Percentiles rank a stretch among this genome's conserved stretches.
These are phyloP conservation scores for Leccinum subgranulosum DNA, from an alignment of 768 basidiomycete genomes.

Conservation along the genomic window DNA sequence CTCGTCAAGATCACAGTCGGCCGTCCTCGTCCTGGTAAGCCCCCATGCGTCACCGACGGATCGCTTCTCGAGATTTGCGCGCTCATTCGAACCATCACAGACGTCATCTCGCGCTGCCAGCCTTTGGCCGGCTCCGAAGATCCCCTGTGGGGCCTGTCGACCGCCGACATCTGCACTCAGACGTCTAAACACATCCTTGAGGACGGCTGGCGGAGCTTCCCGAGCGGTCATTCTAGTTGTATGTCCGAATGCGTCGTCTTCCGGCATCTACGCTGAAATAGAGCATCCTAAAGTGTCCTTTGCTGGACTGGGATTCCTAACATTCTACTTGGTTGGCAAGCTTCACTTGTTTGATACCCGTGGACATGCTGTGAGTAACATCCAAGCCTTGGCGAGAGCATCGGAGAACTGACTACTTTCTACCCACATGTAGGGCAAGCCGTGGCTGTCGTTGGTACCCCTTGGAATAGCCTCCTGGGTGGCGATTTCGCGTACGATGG, in stretches of 20 bases:
- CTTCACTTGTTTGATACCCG: slow-evolving; percentile 81
- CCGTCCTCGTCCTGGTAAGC: slow-evolving; percentile 77
- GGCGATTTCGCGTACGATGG: slow-evolving; percentile 88
- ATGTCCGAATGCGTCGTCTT: slow-evolving; percentile 24
- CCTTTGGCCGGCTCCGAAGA: slow-evolving; percentile 63
- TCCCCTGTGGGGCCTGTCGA: slow-evolving; percentile 68
- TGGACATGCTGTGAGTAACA: slow-evolving; percentile 58
- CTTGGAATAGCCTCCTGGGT: slow-evolving; percentile 70
- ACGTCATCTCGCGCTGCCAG: slow-evolving; percentile 47
- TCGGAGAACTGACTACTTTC: background rate
- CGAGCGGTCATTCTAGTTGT: slow-evolving; percentile 89
- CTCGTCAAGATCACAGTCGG: slow-evolving; percentile 83
- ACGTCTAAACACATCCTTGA: slow-evolving; percentile 50
- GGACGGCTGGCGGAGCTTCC: slow-evolving; percentile 91
- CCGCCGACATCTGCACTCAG: slow-evolving; percentile 74
- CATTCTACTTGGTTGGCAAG: slow-evolving; percentile 89
- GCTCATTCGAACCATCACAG: slow-evolving; percentile 6
- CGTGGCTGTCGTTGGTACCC: slow-evolving; percentile 79
- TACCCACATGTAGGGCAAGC: slow-evolving; percentile 48
- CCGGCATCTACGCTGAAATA: background rate
- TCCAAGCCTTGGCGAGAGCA: background rate
- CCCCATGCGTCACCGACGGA: background rate
- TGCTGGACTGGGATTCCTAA: slow-evolving; percentile 86
- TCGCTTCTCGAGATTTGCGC: background rate
- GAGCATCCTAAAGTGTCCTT: slow-evolving; percentile 65